Evolutionary conservation across 2,329 filamentous ascomycete species (phyloP).

Genomic region (Didymella keratinophila): DNA sequence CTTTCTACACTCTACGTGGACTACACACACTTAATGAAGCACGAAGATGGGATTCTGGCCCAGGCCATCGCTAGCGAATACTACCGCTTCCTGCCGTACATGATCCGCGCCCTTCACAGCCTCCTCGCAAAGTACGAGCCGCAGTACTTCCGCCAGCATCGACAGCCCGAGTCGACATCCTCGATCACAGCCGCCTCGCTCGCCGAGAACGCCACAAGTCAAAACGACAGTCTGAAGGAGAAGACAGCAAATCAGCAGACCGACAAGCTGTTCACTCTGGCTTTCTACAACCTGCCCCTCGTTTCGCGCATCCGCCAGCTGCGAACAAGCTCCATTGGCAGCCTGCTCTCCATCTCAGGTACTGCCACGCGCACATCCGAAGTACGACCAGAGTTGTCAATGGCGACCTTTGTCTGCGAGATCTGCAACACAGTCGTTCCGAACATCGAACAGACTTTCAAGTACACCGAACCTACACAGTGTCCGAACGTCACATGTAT

Average conservation of each 20-base stretch:
- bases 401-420: slow-evolving; percentile 93
- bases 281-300: slow-evolving; percentile 91
- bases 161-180: slow-evolving; percentile 78
- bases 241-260: slow-evolving; percentile 93
- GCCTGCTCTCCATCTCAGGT: slow-evolving; percentile 92
- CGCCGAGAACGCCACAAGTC: slow-evolving; percentile 65
- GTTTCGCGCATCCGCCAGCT: slow-evolving; percentile 86
- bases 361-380: slow-evolving; percentile 97
- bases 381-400: slow-evolving; percentile 89
- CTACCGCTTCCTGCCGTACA: slow-evolving; percentile 92
- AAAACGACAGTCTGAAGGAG: slow-evolving; percentile 65
- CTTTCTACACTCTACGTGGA: slow-evolving; percentile 90
- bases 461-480: slow-evolving; percentile 95
- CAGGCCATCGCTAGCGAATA: slow-evolving; percentile 89
- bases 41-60: slow-evolving; percentile 81
- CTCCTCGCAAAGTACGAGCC: slow-evolving; percentile 95
- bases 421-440: slow-evolving; percentile 83
- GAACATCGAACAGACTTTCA: slow-evolving; percentile 96
- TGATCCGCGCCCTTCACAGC: slow-evolving; percentile 87
- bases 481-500: slow-evolving; percentile 88
- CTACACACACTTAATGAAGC: slow-evolving; percentile 80
- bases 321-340: slow-evolving; percentile 88
- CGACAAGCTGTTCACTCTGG: slow-evolving; percentile 92
- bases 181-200: slow-evolving; percentile 74
- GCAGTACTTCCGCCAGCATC: slow-evolving; percentile 90